These are phyloP conservation scores for Epichloe sibirici DNA, from an alignment of 2,329 filamentous ascomycete species.

Conservation along the genomic window DNA sequence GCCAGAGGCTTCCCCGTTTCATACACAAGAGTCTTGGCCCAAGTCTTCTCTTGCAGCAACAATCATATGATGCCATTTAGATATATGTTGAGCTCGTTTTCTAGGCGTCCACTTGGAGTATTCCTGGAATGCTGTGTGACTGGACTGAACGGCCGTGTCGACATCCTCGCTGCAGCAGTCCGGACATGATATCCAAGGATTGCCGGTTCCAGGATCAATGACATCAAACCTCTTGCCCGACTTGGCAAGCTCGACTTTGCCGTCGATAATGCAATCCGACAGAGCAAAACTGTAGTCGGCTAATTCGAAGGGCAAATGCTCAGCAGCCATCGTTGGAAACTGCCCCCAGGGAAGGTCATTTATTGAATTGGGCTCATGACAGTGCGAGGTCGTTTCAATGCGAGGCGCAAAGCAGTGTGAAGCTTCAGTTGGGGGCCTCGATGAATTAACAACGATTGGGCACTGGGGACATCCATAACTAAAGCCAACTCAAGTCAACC, in stretches of 20 bases:
- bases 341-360: background rate
- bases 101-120: slow-evolving; percentile 27
- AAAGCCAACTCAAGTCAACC: too few relatives aligned
- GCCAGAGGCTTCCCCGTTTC: slow-evolving; percentile 46
- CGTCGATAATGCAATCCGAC: slow-evolving; percentile 37
- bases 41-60: slow-evolving; percentile 24
- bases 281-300: slow-evolving; percentile 34
- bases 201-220: slow-evolving; percentile 39
- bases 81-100: slow-evolving; percentile 21
- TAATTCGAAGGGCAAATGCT: slow-evolving; percentile 28
- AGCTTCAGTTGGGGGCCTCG: too few relatives aligned
- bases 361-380: background rate
- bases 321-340: background rate
- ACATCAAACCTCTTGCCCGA: slow-evolving; percentile 38
- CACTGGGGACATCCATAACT: too few relatives aligned
- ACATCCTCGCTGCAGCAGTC: slow-evolving; percentile 31
- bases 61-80: slow-evolving; percentile 26
- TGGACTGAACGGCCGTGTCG: slow-evolving; percentile 23
- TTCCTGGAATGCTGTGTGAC: slow-evolving; percentile 23
- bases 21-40: slow-evolving; percentile 24
- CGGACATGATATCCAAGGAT: slow-evolving; percentile 37
- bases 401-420: too few relatives aligned
- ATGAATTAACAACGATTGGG: too few relatives aligned
- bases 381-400: too few relatives aligned
- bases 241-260: slow-evolving; percentile 32